Percentiles rank a stretch among this genome's conserved stretches.
Evolutionary conservation across 305 asterid species (phyloP).

Genomic region (Fraxinus floribunda): DNA sequence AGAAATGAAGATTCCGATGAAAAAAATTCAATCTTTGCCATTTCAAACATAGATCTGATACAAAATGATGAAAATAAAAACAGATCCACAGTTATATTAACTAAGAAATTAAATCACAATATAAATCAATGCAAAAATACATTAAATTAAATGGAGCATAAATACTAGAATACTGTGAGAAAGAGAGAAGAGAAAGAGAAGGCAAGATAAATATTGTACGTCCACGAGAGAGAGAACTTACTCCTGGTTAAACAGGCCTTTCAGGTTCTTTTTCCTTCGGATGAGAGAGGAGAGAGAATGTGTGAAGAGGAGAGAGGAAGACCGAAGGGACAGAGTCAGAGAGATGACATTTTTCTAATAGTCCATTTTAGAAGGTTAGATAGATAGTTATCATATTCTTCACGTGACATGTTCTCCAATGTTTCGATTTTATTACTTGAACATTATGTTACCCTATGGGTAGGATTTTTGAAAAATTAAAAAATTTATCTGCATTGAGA

Average conservation of each 20-base stretch:
- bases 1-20: slow-evolving; percentile 20
- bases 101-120: background rate
- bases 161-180: slow-evolving; percentile 22
- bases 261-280: slow-evolving; percentile 60
- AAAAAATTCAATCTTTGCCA: slow-evolving; percentile 36
- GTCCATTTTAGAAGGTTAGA: background rate
- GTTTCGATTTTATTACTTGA: background rate
- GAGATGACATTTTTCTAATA: slow-evolving; percentile 12
- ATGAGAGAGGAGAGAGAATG: slow-evolving; percentile 38
- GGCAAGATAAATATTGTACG: background rate
- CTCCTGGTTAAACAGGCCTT: slow-evolving; percentile 84
- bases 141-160: slow-evolving; percentile 9
- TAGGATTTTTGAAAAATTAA: background rate
- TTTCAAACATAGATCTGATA: slow-evolving; percentile 45
- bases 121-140: background rate
- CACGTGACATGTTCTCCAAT: background rate
- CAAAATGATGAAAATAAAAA: slow-evolving; percentile 10
- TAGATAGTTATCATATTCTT: background rate
- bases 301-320: slow-evolving; percentile 31
- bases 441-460: background rate
- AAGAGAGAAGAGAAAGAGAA: slow-evolving; percentile 25
- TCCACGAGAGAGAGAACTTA: slow-evolving; percentile 50
- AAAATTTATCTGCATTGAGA: background rate
- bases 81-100: slow-evolving; percentile 46
- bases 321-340: slow-evolving; percentile 36